Conservation (phyloP, 345 rosid genomes). For the Zanthoxylum bungeanum region DNA sequence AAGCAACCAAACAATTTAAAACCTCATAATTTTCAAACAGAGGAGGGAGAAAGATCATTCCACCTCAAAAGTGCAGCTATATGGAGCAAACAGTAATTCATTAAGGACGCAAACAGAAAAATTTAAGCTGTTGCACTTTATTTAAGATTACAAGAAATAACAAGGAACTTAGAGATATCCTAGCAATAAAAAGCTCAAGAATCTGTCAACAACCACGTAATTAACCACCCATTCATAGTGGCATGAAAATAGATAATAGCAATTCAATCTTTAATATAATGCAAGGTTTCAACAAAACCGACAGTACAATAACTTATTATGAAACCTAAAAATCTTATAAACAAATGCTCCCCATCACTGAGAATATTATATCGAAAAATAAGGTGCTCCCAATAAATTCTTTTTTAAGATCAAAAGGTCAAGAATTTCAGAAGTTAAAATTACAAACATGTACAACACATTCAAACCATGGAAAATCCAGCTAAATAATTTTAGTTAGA, state of each 20-base stretch:
- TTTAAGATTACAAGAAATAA: neutral
- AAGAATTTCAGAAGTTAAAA: too few relatives aligned
- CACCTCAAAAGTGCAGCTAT: neutral
- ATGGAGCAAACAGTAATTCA: neutral
- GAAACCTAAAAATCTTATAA: neutral
- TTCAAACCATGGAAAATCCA: neutral
- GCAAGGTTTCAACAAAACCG: neutral
- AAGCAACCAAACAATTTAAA: conserved; percentile 1
- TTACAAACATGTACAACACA: neutral
- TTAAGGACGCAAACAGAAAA: neutral
- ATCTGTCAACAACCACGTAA: neutral
- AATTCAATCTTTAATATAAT: neutral
- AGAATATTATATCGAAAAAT: neutral
- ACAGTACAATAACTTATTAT: neutral
- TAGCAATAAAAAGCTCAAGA: neutral
- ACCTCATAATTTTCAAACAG: neutral
- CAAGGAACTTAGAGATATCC: neutral
- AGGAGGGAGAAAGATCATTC: neutral
- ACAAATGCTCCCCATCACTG: neutral
- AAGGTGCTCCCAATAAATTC: neutral
- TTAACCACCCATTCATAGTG: neutral
- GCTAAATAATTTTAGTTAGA: neutral
- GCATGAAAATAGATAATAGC: neutral
- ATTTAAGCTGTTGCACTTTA: neutral
- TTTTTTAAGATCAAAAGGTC: neutral